Base-by-base conservation (phyloP, 345 rosid species). In the Linum usitatissimum region DNA sequence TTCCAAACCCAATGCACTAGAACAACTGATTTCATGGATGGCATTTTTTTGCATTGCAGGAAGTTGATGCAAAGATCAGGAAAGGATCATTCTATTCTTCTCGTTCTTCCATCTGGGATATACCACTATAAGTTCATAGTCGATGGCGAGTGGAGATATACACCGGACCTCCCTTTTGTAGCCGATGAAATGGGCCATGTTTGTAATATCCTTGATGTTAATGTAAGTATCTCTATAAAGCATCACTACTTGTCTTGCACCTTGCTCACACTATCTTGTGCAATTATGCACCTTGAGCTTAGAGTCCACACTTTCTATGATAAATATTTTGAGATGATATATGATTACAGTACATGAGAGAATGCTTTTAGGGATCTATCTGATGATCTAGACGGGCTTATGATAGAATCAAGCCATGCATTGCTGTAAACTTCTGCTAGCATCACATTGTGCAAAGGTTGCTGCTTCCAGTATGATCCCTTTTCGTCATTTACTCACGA, bases 121-220 rank as follows among this genome's bases (percentile, higher is more conserved):
- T 93, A 82, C 78, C 99, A 87, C 64, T 93, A 86, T 80, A 93
- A 74, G 81, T 79, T 90, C 70, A 77, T 90, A 21, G 95, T 90
- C 9, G 99, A 93, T 68, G 97, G 95, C 14, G 83, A 93, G 66
- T 69, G 75, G 84, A 90, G 86, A 84, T 68, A 86, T 81, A 69
- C 69, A 30, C 92, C 99, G 8, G 99, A 90, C 69, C 78, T 87
- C 56, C 97, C 97, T 53, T 82, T 62, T 72, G 79, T 79, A 51
- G 74, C 86, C 18, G 88, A 90, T 77, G 95, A 82, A 68, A 56
- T 68, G 71, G 91, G 90, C 68, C 62, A 68, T 40, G 76, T 74
- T 64, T 90, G 89, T 73, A 93, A 93, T 82, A 73, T 93, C 70
- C 90, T 87, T 23, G 87, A 90, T 62, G 96, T 87, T 75, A 65